Base-by-base conservation (phyloP, 2,329 filamentous ascomycete genomes). In the Paraphoma chrysanthemicola region DNA sequence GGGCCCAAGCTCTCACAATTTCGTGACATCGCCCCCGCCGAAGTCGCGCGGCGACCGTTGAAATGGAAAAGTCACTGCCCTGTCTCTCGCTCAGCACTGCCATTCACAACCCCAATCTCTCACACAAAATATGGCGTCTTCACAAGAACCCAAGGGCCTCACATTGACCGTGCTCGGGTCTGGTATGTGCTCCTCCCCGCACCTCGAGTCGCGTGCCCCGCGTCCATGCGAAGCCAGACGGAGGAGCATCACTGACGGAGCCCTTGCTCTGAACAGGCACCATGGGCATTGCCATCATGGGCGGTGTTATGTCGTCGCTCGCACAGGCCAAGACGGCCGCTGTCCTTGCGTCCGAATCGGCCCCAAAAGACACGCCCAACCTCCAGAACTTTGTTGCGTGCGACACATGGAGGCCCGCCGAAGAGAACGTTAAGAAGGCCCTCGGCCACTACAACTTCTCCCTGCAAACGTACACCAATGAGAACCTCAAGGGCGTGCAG, bases 211-310 rank as follows among this genome's bases (percentile, higher is more conserved):
- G 12, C 16, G n/a, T 48, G 48, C 54, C 53, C 57, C 56, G 36
- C 63, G 41, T n/a, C 5, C 44, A 46, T 31, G 44, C 44, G 23
- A 31, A 10, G 11, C 16, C 23, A 31, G n/a, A n/a, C n/a, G 12
- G 23, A 46, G 14, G 23, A 30, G 23, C 44, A 49, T 38, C 51
- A 10, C 11, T 11, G 43, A 41, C 18, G 41, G 18, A 5, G 23
- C 23, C 23, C 44, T 45, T 55, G 53, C 47, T 33, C 28, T 43
- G 12, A 38, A 56, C 66, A 93, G 90, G 91, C 63, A 93, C 88
- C 51, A 91, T 96, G 87, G 92, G 92, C 56, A 91, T 91, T 58
- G 91, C 91, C 55, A 93, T 96, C 66, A 85, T 96, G 54, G 88
- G 86, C 52, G 92, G 92, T 62, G 89, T 97, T 71, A 85, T 96